Conservation (phyloP, 495 filamentous ascomycete genomes). For the Physcia stellaris region DNA sequence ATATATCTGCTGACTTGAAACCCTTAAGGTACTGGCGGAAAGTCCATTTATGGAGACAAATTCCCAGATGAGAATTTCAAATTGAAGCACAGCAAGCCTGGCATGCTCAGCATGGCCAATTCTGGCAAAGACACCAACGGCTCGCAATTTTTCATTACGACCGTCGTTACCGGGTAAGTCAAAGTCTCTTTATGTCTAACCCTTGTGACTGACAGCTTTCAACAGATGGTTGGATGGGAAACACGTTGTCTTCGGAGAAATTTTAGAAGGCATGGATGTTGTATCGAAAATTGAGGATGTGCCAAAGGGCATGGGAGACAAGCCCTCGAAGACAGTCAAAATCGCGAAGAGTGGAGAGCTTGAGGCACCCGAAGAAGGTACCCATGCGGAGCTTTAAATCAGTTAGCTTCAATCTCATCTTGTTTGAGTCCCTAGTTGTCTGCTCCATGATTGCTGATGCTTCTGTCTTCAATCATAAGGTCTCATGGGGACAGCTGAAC, state of each 20-base stretch:
- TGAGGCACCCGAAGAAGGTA: slow-evolving; percentile 86
- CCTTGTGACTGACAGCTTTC: slow-evolving; percentile 13
- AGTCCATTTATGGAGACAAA: slow-evolving; percentile 93
- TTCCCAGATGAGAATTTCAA: slow-evolving; percentile 99
- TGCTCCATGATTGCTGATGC: slow-evolving; percentile 26
- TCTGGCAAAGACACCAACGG: slow-evolving; percentile 96
- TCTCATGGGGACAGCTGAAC: slow-evolving; percentile 19
- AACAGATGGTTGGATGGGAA: slow-evolving; percentile 76
- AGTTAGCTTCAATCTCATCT: slow-evolving; percentile 16
- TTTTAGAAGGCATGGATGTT: slow-evolving; percentile 82
- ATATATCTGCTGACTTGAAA: slow-evolving; percentile 6
- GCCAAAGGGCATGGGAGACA: slow-evolving; percentile 57
- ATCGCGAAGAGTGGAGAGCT: slow-evolving; percentile 93
- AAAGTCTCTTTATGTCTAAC: background rate
- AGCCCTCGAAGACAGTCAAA: slow-evolving; percentile 62
- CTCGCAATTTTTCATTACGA: slow-evolving; percentile 97
- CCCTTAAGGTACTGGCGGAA: slow-evolving; percentile 68
- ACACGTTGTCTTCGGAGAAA: slow-evolving; percentile 86
- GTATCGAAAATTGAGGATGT: slow-evolving; percentile 79
- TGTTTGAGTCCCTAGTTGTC: slow-evolving; percentile 12
- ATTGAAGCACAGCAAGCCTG: slow-evolving; percentile 68
- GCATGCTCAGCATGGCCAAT: slow-evolving; percentile 66
- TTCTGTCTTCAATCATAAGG: slow-evolving; percentile 18
- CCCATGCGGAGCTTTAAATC: slow-evolving; percentile 84
- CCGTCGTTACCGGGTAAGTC: slow-evolving; percentile 62